These are phyloP conservation scores for Leccinum variicolor DNA, from an alignment of 768 basidiomycete species.

Conservation along the genomic window DNA sequence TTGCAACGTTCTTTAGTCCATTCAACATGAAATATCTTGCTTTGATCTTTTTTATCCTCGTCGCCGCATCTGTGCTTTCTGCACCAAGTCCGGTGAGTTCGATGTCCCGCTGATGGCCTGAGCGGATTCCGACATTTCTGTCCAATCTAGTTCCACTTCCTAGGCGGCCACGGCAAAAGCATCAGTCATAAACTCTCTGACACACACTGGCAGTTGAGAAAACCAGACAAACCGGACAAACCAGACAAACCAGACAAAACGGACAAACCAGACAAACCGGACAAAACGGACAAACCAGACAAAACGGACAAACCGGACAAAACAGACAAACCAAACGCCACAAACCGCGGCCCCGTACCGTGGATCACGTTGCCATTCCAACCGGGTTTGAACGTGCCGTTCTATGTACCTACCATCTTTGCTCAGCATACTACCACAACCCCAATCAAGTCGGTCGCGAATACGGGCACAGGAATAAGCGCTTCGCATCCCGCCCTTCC, in stretches of 20 bases:
- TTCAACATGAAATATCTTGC: background rate
- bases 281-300: too few relatives aligned
- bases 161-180: background rate
- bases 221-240: too few relatives aligned
- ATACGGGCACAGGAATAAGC: too few relatives aligned
- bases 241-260: too few relatives aligned
- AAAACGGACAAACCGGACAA: too few relatives aligned
- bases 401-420: background rate
- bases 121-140: background rate
- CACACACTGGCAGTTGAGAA: too few relatives aligned
- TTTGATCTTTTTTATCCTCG: background rate
- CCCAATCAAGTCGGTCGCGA: too few relatives aligned
- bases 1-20: background rate
- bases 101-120: background rate
- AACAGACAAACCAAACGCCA: too few relatives aligned
- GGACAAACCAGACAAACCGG: too few relatives aligned
- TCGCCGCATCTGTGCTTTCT: background rate
- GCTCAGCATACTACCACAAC: too few relatives aligned
- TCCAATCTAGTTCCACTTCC: background rate
- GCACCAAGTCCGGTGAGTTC: background rate
- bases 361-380: background rate
- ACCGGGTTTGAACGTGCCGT: background rate
- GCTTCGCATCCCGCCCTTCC: background rate
- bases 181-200: too few relatives aligned
- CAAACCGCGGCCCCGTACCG: background rate